A percentile compares a stretch with the other conserved stretches of the same genome.
phyloP scores from a whole-genome alignment of 2,329 filamentous ascomycete genomes.

The Orbilia ellipsospora region DNA sequence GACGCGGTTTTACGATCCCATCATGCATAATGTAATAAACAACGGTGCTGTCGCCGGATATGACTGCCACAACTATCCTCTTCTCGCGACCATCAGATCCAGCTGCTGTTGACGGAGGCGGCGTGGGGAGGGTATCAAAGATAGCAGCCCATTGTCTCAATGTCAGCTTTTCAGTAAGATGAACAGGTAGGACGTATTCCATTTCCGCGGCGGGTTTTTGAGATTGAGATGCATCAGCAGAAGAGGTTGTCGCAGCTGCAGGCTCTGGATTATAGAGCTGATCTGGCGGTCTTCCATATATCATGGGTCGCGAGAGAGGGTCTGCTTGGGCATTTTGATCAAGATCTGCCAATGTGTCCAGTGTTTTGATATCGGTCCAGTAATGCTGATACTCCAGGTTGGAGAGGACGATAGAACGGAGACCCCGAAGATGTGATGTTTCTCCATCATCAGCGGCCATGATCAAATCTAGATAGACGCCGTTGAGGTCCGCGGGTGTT shows the following conservation, averaged over 20 bases:
- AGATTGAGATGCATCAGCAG: neutral
- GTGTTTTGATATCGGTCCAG: conserved; percentile 71
- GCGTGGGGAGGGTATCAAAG: conserved; percentile 73
- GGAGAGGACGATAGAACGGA: conserved; percentile 72
- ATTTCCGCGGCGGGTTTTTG: conserved; percentile 63
- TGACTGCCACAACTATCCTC: conserved; percentile 77
- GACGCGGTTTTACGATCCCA: conserved; percentile 85
- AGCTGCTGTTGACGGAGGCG: conserved; percentile 60
- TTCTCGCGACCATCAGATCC: conserved; percentile 68
- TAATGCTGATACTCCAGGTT: conserved; percentile 81
- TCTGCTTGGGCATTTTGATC: conserved; percentile 34
- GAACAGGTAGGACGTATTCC: conserved; percentile 82
- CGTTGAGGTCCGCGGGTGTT: too few relatives aligned
- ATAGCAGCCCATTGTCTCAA: conserved; percentile 73
- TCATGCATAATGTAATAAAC: conserved; percentile 88
- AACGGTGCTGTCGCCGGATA: conserved; percentile 83
- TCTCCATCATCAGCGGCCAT: conserved; percentile 56
- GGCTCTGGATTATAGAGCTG: conserved; percentile 69
- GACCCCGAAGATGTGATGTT: conserved; percentile 63
- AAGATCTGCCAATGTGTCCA: conserved; percentile 59
- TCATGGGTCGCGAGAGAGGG: conserved; percentile 70
- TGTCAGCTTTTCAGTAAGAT: conserved; percentile 78
- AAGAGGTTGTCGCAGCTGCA: conserved; percentile 11
- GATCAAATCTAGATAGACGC: neutral
- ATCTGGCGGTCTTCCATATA: conserved; percentile 77